A percentile compares a stretch with the other conserved stretches of the same genome.
These are phyloP conservation scores for Eucalyptus victrix DNA, from an alignment of 345 rosid genomes.

Conservation along the genomic window DNA sequence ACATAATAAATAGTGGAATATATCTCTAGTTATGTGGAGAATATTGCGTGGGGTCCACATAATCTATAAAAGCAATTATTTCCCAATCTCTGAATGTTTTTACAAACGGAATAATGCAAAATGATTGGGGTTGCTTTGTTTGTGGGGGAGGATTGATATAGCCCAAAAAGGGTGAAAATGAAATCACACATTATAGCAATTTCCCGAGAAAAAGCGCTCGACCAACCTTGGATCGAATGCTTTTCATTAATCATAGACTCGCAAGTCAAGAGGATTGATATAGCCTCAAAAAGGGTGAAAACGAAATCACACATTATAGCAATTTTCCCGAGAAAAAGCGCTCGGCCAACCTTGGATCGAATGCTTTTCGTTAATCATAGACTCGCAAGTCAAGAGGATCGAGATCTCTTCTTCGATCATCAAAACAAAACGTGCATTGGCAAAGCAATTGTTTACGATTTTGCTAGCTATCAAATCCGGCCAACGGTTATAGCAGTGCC, in stretches of 20 bases:
- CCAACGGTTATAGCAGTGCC: no score
- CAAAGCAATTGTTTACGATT: no score
- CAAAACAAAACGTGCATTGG: no score
- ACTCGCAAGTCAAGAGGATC: no score
- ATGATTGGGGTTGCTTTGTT: not conserved
- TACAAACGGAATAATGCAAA: not conserved
- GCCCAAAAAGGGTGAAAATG: not conserved
- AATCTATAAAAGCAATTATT: not conserved
- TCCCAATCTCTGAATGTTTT: not conserved
- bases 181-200: not conserved
- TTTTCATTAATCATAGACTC: no score
- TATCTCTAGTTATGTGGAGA: not conserved
- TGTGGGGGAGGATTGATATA: not conserved
- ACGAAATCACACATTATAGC: not conserved
- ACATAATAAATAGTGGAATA: not conserved
- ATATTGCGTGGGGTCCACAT: not conserved
- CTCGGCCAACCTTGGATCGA: not conserved
- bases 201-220: not conserved
- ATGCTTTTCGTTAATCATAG: no score
- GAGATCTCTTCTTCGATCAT: no score
- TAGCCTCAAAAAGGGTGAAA: not conserved
- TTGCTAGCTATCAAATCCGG: no score
- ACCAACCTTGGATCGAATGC: no score
- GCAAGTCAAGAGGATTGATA: not conserved
- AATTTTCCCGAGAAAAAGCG: not conserved